These are phyloP conservation scores for Hygrocybe coccinea DNA, from an alignment of 768 basidiomycete genomes.

Conservation along the genomic window DNA sequence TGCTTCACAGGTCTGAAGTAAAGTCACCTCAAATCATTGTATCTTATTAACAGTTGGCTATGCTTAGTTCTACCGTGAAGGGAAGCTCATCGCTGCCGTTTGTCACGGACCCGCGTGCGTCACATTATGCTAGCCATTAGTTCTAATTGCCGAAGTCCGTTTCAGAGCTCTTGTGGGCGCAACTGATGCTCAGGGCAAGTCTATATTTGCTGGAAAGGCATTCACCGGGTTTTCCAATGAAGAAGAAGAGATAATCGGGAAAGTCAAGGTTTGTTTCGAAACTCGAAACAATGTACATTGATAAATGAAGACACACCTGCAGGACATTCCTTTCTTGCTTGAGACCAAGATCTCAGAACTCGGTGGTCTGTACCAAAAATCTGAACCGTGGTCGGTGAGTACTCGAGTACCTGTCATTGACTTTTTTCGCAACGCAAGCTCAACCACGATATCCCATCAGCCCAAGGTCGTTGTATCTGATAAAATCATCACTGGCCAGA, in stretches of 20 bases:
- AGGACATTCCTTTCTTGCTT: slow-evolving; percentile 67
- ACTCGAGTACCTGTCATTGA: slow-evolving; percentile 30
- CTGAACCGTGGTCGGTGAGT: slow-evolving; percentile 51
- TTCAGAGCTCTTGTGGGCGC: slow-evolving; percentile 54
- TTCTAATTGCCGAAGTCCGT: neutral
- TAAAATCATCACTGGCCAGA: slow-evolving; percentile 66
- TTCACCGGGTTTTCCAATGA: slow-evolving; percentile 67
- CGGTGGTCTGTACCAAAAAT: slow-evolving; percentile 64
- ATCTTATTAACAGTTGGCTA: neutral
- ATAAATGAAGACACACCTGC: neutral
- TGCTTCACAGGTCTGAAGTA: slow-evolving; percentile 44
- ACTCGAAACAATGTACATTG: neutral
- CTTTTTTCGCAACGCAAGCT: neutral
- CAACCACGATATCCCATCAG: slow-evolving; percentile 21
- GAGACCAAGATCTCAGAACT: slow-evolving; percentile 60
- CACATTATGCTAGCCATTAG: neutral
- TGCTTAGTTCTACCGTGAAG: slow-evolving; percentile 57
- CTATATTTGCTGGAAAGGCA: slow-evolving; percentile 56
- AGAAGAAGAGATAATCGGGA: slow-evolving; percentile 52
- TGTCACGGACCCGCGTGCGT: slow-evolving; percentile 73
- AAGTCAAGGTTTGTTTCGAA: slow-evolving; percentile 37
- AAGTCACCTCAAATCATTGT: neutral
- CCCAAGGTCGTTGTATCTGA: slow-evolving; percentile 54
- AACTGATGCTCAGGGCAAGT: slow-evolving; percentile 50
- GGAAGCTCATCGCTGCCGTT: slow-evolving; percentile 66